These are phyloP conservation scores for Orbilia blumenaviensis DNA, from an alignment of 2,329 filamentous ascomycete species.

Conservation along the genomic window DNA sequence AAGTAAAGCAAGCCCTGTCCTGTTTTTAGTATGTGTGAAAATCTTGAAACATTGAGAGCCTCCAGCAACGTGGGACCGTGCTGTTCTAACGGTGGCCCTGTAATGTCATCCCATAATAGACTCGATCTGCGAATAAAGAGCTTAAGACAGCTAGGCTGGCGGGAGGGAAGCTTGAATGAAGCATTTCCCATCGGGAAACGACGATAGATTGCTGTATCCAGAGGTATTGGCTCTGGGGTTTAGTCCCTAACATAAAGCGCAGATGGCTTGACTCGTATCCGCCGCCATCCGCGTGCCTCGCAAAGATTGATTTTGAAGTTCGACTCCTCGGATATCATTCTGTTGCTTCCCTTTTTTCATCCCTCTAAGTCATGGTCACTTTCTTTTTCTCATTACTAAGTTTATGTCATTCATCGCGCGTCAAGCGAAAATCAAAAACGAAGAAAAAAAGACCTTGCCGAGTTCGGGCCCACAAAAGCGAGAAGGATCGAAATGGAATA, in stretches of 20 bases:
- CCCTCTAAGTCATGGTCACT: too few relatives aligned
- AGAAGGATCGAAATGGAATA: background rate
- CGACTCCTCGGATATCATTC: background rate
- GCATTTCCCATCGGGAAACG: background rate
- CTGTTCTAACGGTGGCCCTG: conserved; percentile 30
- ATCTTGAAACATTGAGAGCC: background rate
- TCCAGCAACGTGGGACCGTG: conserved; percentile 26
- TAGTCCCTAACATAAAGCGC: too few relatives aligned
- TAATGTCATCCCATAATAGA: conserved; percentile 8
- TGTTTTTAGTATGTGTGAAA: background rate
- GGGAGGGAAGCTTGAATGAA: background rate
- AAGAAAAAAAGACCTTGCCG: background rate
- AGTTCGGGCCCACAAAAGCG: background rate
- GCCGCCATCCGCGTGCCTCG: conserved; percentile 2
- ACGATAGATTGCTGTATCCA: background rate
- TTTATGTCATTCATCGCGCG: too few relatives aligned
- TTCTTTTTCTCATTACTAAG: too few relatives aligned
- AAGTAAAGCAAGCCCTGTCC: conserved; percentile 1
- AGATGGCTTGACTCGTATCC: conserved; percentile 13
- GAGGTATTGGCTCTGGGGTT: conserved; percentile 6
- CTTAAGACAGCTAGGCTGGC: background rate
- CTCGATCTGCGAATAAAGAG: conserved; percentile 5
- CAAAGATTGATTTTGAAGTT: background rate
- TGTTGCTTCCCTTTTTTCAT: too few relatives aligned
- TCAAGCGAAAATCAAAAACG: too few relatives aligned